These are phyloP conservation scores for Tieghemostelium lacteum DNA, from an alignment of 78 protist species.

Conservation along the genomic window DNA sequence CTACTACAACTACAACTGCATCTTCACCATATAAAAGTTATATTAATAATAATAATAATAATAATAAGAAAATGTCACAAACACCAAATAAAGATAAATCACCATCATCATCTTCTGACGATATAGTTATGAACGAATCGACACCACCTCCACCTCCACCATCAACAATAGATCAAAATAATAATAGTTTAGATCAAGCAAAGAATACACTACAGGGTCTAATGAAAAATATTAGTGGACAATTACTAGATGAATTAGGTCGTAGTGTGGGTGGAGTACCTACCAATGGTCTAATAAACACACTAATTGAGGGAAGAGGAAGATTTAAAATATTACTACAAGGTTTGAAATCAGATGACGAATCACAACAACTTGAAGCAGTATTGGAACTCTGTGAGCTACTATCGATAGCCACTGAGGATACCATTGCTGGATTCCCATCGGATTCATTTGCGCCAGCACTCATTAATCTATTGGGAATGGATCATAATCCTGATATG, in stretches of 20 bases:
- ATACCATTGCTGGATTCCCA: slow-evolving; percentile 80
- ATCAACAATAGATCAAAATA: neutral
- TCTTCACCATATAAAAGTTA: neutral
- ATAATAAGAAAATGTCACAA: neutral
- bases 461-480: slow-evolving; percentile 50
- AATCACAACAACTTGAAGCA: slow-evolving; percentile 46
- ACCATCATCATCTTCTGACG: no score
- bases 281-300: slow-evolving; percentile 37
- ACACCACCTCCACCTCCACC: neutral
- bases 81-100: neutral
- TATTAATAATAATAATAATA: slow-evolving; percentile 31
- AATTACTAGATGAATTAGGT: slow-evolving; percentile 59
- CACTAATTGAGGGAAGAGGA: slow-evolving; percentile 68
- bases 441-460: slow-evolving; percentile 70
- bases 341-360: slow-evolving; percentile 72
- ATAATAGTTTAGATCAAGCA: neutral
- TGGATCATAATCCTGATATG: slow-evolving; percentile 87
- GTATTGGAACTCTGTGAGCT: slow-evolving; percentile 88
- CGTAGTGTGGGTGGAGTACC: slow-evolving; percentile 21
- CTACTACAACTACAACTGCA: slow-evolving; percentile 14
- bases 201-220: slow-evolving; percentile 64
- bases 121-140: no score
- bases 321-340: slow-evolving; percentile 40
- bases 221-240: slow-evolving; percentile 57
- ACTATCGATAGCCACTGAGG: slow-evolving; percentile 91